Conservation (phyloP, 768 basidiomycete species). For the Pleurotus ostreatus region DNA sequence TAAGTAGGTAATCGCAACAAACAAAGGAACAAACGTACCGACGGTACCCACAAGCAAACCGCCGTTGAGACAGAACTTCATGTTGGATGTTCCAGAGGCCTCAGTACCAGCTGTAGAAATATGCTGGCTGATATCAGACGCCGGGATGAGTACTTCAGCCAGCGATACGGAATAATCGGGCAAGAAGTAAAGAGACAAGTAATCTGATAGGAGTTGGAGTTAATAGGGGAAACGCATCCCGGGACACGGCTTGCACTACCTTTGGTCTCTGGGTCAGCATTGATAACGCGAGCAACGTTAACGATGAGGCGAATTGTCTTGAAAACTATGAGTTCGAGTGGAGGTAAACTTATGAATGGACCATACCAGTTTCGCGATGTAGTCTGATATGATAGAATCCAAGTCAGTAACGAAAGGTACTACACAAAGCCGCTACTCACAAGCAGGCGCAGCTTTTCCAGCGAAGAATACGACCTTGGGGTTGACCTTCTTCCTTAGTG, state of each 20-base stretch:
- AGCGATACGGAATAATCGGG: conserved; percentile 91
- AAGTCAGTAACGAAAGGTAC: conserved; percentile 1
- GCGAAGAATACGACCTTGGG: conserved; percentile 96
- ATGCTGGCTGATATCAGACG: conserved; percentile 92
- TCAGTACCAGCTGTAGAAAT: conserved; percentile 98
- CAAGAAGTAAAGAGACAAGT: conserved; percentile 89
- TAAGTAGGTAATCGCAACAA: not conserved
- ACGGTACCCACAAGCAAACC: conserved; percentile 86
- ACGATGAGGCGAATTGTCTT: conserved; percentile 92
- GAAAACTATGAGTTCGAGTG: not conserved
- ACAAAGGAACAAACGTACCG: conserved; percentile 28
- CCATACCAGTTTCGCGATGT: conserved; percentile 82
- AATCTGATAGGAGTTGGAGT: conserved; percentile 66
- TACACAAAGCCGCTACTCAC: conserved; percentile 35
- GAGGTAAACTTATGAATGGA: not conserved
- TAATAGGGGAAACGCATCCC: not conserved
- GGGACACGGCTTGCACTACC: not conserved
- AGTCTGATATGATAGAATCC: conserved; percentile 42
- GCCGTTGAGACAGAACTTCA: conserved; percentile 91
- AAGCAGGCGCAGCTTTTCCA: conserved; percentile 94
- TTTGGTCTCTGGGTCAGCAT: conserved; percentile 53
- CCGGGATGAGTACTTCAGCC: conserved; percentile 84
- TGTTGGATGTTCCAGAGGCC: conserved; percentile 77
- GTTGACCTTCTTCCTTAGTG: conserved; percentile 75
- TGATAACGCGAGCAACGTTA: conserved; percentile 79